A percentile compares a stretch with the other conserved stretches of the same genome.
These are phyloP conservation scores for Symbiodinium pilosum DNA, from an alignment of 73 alveolate species.

Conservation along the genomic window DNA sequence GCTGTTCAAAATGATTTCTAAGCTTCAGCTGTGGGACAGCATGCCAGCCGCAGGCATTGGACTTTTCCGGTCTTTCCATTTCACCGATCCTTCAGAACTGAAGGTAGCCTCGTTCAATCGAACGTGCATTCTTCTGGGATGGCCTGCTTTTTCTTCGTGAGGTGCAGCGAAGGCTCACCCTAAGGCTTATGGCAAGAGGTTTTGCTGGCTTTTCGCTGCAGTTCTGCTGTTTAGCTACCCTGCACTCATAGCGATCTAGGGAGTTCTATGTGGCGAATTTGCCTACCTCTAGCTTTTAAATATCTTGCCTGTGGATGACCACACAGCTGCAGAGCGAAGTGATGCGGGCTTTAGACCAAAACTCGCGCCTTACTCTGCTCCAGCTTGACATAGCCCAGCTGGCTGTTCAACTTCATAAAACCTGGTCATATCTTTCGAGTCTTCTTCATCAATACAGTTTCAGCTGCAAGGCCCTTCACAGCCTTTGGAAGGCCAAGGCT, in stretches of 20 bases:
- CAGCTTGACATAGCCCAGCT: background rate
- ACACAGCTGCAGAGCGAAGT: slow-evolving; percentile 12
- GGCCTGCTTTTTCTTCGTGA: slow-evolving; percentile 13
- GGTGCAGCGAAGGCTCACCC: slow-evolving; percentile 30
- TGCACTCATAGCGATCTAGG: no score
- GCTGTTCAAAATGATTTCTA: background rate
- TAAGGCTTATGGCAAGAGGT: slow-evolving; percentile 13
- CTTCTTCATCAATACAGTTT: background rate
- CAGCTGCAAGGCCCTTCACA: slow-evolving; percentile 50
- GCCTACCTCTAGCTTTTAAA: slow-evolving; percentile 10
- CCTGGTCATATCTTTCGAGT: no score
- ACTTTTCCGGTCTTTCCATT: slow-evolving; percentile 5
- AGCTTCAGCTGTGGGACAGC: no score
- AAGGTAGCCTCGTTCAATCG: slow-evolving; percentile 18
- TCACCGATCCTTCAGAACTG: slow-evolving; percentile 25
- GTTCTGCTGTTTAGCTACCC: background rate
- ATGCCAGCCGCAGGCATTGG: slow-evolving; percentile 5
- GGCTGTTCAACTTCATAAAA: background rate
- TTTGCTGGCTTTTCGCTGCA: background rate
- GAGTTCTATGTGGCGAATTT: background rate
- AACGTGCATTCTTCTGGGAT: background rate
- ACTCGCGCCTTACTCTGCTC: background rate
- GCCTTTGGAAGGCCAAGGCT: slow-evolving; percentile 85
- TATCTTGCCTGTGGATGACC: slow-evolving; percentile 21
- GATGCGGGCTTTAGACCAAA: slow-evolving; percentile 4